Evolutionary conservation across 1,284 basidiomycete species (phyloP), one percentile per base, ranked within the genome.

Genomic region (Trametes sp.): DNA sequence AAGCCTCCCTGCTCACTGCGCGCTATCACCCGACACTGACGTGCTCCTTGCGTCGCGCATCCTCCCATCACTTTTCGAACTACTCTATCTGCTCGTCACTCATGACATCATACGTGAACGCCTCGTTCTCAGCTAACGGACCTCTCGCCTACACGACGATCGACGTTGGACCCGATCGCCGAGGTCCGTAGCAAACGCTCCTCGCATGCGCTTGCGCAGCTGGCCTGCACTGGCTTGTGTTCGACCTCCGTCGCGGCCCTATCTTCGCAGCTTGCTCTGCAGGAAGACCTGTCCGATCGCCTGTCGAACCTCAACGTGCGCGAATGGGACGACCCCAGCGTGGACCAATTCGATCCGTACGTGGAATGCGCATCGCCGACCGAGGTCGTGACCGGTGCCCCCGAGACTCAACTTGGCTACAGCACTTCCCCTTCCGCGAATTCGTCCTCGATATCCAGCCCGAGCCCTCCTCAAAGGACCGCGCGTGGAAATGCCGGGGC

Each of bases 201-300:
- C 36, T 68, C 70, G 23, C 69, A 70, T 51, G 73, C 72, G 23
- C 70, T 74, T 19, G 65, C 72, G 14, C 66, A 73, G 24, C 55
- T 74, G 31, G 73, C 72, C 8, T 73, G 72, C 63, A 75, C 72
- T 1, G 74, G 73, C 14, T 57, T 74, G 5, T 74, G 68, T 26
- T 73, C 71, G 21, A 70, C 72, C 16, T 72, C 72, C 9, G 54
- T 74, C 13, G 74, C 74, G 8, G 70, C 69, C 1, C 63, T 72
- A 14, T 70, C 73, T 8, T 71, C 71, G 4, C 70, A 72, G 23
- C 63, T 73, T 23, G 69, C 66, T 23, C 54, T 70, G 2, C 51
- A 62, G n/a, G 52, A 67, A 41, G 64, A 71, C n/a, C 61, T 65
- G 4, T 56, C 63, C 24, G 69, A 70, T 33, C 54, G 61, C 9